phyloP scores from a whole-genome alignment of 73 alveolate genomes.

The Durusdinium trenchii region DNA sequence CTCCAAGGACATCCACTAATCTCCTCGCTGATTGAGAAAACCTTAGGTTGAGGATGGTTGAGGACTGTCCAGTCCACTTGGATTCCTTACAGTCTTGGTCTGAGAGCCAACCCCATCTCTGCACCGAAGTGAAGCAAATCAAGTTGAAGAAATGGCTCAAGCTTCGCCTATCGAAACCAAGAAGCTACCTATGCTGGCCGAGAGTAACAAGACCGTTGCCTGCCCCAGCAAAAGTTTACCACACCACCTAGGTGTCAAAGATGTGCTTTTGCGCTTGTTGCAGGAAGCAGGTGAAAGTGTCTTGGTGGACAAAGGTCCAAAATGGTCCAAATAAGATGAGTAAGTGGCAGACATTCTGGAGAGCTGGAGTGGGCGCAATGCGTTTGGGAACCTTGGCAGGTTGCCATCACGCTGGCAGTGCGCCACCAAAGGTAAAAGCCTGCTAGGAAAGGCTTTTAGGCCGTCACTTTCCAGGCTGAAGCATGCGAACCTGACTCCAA shows the following conservation, averaged over 20 bases:
- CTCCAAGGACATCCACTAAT: neutral
- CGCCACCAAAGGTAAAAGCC: neutral
- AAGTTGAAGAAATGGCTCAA: neutral
- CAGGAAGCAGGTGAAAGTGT: neutral
- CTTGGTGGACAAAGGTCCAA: neutral
- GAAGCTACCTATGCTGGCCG: too few relatives aligned
- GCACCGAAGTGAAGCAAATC: neutral
- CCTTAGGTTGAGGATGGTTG: neutral
- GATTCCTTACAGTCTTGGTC: neutral
- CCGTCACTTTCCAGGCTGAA: neutral
- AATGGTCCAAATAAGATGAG: neutral
- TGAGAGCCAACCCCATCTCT: neutral
- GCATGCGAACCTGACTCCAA: neutral
- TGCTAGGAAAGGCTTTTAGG: neutral
- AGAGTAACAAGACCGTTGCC: neutral
- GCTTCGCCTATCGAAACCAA: neutral
- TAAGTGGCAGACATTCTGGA: neutral
- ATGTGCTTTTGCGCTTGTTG: neutral
- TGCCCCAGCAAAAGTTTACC: neutral
- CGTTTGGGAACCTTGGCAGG: neutral
- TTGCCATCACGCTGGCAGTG: neutral
- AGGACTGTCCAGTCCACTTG: neutral
- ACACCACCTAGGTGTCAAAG: neutral
- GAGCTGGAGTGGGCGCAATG: slow-evolving; percentile 15
- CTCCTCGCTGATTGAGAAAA: neutral